Evolutionary conservation across 148 eudicot genomes (phyloP), one percentile per base, ranked within the genome.

Genomic region (Chenopodium album): DNA sequence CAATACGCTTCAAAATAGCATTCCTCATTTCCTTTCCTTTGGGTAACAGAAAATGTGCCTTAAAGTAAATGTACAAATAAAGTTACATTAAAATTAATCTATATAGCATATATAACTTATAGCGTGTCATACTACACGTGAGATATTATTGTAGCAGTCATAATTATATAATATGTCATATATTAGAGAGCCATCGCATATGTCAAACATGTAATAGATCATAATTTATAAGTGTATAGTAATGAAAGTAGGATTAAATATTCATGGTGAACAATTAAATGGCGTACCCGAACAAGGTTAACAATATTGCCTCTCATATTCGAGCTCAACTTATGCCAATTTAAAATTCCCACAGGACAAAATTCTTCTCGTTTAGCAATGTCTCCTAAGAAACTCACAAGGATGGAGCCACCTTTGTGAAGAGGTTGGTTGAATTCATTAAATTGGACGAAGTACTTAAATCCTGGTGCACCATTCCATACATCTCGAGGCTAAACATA

Each of bases 331-430:
- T 13, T 4, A 70, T 4, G 47, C 20, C 73, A 70, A 34, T 14
- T 70, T 20, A 13, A 32, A 13, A 19, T 22, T 12, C 73, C 47
- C 31, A 70, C 73, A 0, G 73, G 73, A 70, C 47, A 70, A 32
- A 70, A 70, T 12, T 37, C 41, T 37, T 37, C 41, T 37, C 41
- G 41, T 37, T 37, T 37, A 37, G 41, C 41, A 37, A 7, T 70
- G 47, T 70, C 47, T 17, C 47, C 23, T 13, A 34, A 5, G 46
- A 70, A 70, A 31, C 47, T 70, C 22, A 70, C 73, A 31, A 70
- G 73, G 73, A 70, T 70, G n/a, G 73, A 32, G 34, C 73, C 73
- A 32, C 73, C 73, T 70, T 34, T 70, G 7, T 46, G 34, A 17
- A 70, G 22, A 12, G 73, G 73, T 34, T 70, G 73, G 73, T 70